Evolutionary conservation across 148 eudicot species (phyloP).

Genomic region (Limonium bicolor): DNA sequence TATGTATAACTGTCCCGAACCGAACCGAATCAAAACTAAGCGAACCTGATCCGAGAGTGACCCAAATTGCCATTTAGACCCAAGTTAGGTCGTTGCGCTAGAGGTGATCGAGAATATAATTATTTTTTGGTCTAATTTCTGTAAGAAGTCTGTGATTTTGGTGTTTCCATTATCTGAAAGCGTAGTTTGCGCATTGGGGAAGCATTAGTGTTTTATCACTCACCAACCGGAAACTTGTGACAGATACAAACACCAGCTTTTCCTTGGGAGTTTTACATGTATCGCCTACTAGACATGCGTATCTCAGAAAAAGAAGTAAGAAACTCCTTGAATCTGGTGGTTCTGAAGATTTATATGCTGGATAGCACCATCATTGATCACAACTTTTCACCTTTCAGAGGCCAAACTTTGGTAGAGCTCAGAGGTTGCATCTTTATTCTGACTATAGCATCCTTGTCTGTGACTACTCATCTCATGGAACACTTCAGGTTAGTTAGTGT

Average conservation of each 20-base stretch:
- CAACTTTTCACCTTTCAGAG: slow-evolving; percentile 40
- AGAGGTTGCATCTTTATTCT: slow-evolving; percentile 63
- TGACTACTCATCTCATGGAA: slow-evolving; percentile 68
- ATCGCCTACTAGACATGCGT: slow-evolving; percentile 75
- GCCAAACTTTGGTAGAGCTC: slow-evolving; percentile 62
- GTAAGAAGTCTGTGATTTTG: no score
- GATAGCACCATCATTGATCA: slow-evolving; percentile 5
- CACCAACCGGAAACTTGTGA: slow-evolving; percentile 9
- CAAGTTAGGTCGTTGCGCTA: no score
- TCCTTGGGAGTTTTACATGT: slow-evolving; percentile 95
- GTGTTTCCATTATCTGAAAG: no score
- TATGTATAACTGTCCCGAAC: no score
- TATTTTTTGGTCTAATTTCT: no score
- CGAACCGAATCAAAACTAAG: no score
- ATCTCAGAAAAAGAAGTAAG: slow-evolving; percentile 51
- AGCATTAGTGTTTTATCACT: no score
- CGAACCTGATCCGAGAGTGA: no score
- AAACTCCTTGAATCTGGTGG: slow-evolving; percentile 4
- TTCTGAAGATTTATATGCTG: no score
- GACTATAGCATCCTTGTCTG: slow-evolving; percentile 87
- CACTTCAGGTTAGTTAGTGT: slow-evolving; percentile 69
- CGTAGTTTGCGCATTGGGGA: no score
- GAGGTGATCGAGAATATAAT: no score
- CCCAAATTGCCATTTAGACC: no score
- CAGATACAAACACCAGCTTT: slow-evolving; percentile 92